These are phyloP conservation scores for Carex littledalei DNA, from an alignment of 176 grass and related monocot genomes.

Conservation along the genomic window DNA sequence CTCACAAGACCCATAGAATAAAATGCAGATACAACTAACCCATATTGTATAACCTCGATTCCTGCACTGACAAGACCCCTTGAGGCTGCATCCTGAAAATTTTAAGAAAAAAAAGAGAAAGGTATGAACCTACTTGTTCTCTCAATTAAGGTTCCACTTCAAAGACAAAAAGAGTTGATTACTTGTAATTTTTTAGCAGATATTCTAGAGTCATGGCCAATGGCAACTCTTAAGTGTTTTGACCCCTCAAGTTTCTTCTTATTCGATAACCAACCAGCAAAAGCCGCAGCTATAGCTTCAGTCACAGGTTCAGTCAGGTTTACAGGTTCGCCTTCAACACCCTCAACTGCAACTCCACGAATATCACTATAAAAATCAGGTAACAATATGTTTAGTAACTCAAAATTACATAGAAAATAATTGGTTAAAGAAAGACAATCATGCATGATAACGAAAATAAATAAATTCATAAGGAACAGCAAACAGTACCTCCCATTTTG, in stretches of 20 bases:
- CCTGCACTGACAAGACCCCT: slow-evolving; percentile 60
- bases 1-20: neutral
- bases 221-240: slow-evolving; percentile 67
- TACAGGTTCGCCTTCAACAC: slow-evolving; percentile 67
- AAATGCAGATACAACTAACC: slow-evolving; percentile 53
- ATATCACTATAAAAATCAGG: slow-evolving; percentile 55
- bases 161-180: slow-evolving; percentile 14
- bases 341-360: slow-evolving; percentile 92
- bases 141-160: neutral
- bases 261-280: slow-evolving; percentile 78
- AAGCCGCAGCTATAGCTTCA: slow-evolving; percentile 81
- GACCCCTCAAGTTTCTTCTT: slow-evolving; percentile 77
- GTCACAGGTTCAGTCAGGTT: slow-evolving; percentile 69
- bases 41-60: slow-evolving; percentile 79
- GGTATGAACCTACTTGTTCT: neutral
- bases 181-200: slow-evolving; percentile 95
- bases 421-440: neutral
- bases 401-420: neutral
- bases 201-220: slow-evolving; percentile 92
- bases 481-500: slow-evolving; percentile 86
- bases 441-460: neutral
- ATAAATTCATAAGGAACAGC: neutral
- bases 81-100: slow-evolving; percentile 71
- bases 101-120: slow-evolving; percentile 15
- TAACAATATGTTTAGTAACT: neutral